Evolutionary conservation across 805 yeast species (phyloP).

Genomic region (Pichia scutulata): DNA sequence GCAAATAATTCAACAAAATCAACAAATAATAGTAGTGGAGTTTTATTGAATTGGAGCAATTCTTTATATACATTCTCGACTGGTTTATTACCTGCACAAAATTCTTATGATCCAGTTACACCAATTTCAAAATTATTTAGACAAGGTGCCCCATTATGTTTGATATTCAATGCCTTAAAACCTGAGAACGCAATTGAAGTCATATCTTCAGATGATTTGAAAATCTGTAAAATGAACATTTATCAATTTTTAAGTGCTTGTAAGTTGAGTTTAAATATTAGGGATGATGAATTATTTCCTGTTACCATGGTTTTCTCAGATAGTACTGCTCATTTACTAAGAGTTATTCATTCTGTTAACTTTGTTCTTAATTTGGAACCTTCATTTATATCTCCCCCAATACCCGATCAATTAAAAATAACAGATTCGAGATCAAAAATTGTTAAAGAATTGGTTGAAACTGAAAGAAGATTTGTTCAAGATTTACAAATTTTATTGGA

Average conservation of each 20-base stretch:
- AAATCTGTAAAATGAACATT: constrained; percentile 79
- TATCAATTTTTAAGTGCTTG: constrained; percentile 88
- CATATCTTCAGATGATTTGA: constrained; percentile 70
- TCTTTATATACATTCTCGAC: constrained; percentile 58
- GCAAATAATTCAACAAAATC: neutral
- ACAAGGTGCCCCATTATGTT: constrained; percentile 87
- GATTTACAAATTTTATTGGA: constrained; percentile 70
- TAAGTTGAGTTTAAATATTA: constrained; percentile 61
- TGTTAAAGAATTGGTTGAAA: constrained; percentile 73
- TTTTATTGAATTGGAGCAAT: constrained; percentile 25
- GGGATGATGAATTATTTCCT: constrained; percentile 80
- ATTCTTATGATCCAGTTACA: constrained; percentile 85
- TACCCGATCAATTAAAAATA: constrained; percentile 24
- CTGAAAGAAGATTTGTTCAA: constrained; percentile 89
- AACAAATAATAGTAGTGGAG: neutral
- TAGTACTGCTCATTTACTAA: constrained; percentile 67
- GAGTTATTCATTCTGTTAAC: constrained; percentile 66
- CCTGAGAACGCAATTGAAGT: constrained; percentile 47
- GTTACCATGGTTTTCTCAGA: constrained; percentile 85
- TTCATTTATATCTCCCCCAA: constrained; percentile 18
- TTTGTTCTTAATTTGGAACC: constrained; percentile 52
- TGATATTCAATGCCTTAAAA: constrained; percentile 63
- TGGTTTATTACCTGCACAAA: constrained; percentile 68
- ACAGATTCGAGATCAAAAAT: constrained; percentile 66
- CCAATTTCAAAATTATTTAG: constrained; percentile 83